Evolutionary conservation across 345 rosid species (phyloP), one percentile per base, ranked within the genome.

Genomic region (Eucalyptus tenuipes): DNA sequence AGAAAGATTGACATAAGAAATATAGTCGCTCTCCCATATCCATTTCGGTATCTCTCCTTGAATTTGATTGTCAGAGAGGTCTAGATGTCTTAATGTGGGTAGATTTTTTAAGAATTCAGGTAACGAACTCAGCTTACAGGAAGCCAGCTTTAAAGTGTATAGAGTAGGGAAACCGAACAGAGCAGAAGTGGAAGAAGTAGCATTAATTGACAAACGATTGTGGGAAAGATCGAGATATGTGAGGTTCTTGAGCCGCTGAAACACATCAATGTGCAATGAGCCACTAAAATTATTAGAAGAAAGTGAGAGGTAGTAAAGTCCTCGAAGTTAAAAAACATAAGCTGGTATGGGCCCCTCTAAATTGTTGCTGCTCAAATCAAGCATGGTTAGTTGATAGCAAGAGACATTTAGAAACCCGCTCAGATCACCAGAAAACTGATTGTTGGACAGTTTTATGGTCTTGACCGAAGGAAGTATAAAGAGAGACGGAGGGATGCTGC

Each of bases 51-150:
- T 86, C 29, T 10, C 9, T 53, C 94, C 93, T 14, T 11, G n/a
- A 55, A 95, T 94, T 47, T 89, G 89, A 89, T 95, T 94, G 18
- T 87, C 87, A 5, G 96, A 94, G 85, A 94, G 95, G 88, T 95
- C 95, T 18, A 95, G 87, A 40, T 31, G 0, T 10, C 0, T 0
- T 8, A 95, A 25, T 6, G 1, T 71, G 48, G 88, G 16, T 57
- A 89, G 94, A 55, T 87, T 90, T 17, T 81, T 47, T 29, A 94
- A 55, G 42, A 90, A 88, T 14, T 90, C 88, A 6, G 97, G 96
- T 42, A 94, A 86, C 10, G 20, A 7, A 2, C 44, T 87, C 40
- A 95, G 84, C 24, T 91, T 88, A 91, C 97, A 93, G 6, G 95
- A 92, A 71, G 94, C 94, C 91, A 95, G 44, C 48, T 45, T 92